phyloP scores from a whole-genome alignment of 2,329 filamentous ascomycete genomes.

The Metarhizium sp. region DNA sequence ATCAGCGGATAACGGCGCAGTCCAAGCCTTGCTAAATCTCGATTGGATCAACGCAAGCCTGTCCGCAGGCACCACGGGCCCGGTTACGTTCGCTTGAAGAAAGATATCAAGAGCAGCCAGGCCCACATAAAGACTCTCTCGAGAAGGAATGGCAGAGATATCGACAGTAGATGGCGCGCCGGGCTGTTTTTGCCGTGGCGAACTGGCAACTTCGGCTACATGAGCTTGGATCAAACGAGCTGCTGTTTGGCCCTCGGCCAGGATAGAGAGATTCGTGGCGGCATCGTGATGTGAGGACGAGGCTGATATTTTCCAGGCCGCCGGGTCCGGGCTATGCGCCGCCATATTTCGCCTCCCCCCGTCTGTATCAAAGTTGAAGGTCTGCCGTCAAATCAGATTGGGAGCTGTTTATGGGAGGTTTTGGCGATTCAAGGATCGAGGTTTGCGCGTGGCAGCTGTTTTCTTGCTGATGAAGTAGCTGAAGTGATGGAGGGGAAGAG shows the following conservation, averaged over 20 bases:
- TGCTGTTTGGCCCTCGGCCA: slow-evolving; percentile 6
- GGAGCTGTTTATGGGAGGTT: neutral
- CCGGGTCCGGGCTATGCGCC: neutral
- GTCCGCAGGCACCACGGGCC: slow-evolving; percentile 54
- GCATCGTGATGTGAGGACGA: slow-evolving; percentile 7
- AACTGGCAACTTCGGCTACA: slow-evolving; percentile 1
- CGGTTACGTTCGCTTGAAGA: slow-evolving; percentile 79
- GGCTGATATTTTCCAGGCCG: slow-evolving; percentile 1
- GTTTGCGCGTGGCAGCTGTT: neutral
- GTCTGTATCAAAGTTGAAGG: neutral
- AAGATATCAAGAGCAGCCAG: slow-evolving; percentile 57
- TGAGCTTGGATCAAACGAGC: slow-evolving; percentile 5
- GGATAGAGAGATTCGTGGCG: slow-evolving; percentile 6
- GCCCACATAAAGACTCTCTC: slow-evolving; percentile 18
- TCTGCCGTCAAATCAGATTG: neutral
- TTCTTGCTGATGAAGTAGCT: neutral
- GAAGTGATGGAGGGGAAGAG: neutral
- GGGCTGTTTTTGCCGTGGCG: neutral
- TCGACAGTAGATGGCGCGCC: slow-evolving; percentile 1
- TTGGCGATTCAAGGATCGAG: neutral
- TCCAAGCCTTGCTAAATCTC: slow-evolving; percentile 31
- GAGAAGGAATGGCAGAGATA: neutral
- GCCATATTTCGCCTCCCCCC: neutral
- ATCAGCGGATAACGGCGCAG: neutral
- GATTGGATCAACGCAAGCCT: slow-evolving; percentile 19